A percentile compares a stretch with the other conserved stretches of the same genome.
Evolutionary conservation across 2,329 filamentous ascomycete genomes (phyloP).

Genomic region (Aspergillus versicolor): DNA sequence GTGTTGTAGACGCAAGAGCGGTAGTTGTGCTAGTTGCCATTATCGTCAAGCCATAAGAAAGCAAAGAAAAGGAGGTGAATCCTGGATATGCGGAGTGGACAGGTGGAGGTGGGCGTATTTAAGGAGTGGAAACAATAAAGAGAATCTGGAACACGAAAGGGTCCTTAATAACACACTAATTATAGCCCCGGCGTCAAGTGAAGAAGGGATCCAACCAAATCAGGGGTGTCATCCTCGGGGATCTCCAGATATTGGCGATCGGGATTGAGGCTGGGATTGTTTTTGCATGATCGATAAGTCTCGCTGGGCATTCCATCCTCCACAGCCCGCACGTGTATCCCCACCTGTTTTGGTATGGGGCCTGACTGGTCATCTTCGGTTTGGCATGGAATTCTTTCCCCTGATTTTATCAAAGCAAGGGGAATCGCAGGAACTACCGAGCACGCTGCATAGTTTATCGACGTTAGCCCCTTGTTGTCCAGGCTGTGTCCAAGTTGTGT

Average conservation of each 20-base stretch:
- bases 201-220: background rate
- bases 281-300: background rate
- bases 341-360: background rate
- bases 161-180: background rate
- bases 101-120: background rate
- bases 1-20: slow-evolving; percentile 29
- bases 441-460: background rate
- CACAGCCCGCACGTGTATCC: background rate
- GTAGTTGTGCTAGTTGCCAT: slow-evolving; percentile 28
- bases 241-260: background rate
- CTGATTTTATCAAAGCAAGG: background rate
- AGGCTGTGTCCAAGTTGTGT: background rate
- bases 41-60: slow-evolving; percentile 12
- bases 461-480: background rate
- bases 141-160: background rate
- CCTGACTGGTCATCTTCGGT: background rate
- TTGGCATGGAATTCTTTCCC: background rate
- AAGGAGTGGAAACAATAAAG: slow-evolving; percentile 1
- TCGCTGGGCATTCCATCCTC: background rate
- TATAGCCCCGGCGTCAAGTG: background rate
- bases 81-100: background rate
- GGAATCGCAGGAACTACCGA: background rate
- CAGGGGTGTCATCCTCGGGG: background rate
- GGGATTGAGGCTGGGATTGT: background rate
- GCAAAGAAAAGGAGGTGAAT: background rate